Evolutionary conservation across 163 green algal species (phyloP).

Genomic region (Chlamydomonas reinhardtii): DNA sequence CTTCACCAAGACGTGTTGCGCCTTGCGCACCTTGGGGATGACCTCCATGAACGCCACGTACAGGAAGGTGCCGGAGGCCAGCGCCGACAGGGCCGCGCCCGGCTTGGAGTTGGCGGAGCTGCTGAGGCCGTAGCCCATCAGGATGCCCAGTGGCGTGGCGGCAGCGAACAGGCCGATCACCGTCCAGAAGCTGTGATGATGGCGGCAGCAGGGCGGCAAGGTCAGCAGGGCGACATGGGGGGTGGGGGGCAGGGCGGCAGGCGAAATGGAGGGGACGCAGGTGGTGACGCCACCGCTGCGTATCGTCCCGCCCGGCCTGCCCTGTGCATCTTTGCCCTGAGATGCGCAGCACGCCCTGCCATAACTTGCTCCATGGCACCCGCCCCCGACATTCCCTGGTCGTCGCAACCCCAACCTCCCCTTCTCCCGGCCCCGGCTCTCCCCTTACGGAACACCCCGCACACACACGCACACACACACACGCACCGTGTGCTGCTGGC

Average conservation of each 20-base stretch:
- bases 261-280: no score
- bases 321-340: no score
- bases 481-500: conserved; percentile 12
- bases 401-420: no score
- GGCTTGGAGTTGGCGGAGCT: conserved; percentile 32
- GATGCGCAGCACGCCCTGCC: no score
- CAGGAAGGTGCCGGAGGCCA: conserved; percentile 88
- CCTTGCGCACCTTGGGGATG: conserved; percentile 71
- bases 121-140: conserved; percentile 73
- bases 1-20: no score
- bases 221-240: background rate
- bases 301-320: no score
- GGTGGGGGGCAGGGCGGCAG: background rate
- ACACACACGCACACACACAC: background rate
- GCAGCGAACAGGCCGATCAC: conserved; percentile 78
- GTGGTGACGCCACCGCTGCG: no score
- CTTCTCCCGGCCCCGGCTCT: no score
- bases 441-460: background rate
- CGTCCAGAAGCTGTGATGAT: conserved; percentile 75
- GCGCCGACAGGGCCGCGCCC: conserved; percentile 72
- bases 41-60: conserved; percentile 93
- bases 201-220: background rate
- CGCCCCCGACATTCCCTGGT: no score
- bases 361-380: no score
- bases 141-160: conserved; percentile 84